phyloP scores from a whole-genome alignment of 441 rosid species.

The Macaranga tanarius region DNA sequence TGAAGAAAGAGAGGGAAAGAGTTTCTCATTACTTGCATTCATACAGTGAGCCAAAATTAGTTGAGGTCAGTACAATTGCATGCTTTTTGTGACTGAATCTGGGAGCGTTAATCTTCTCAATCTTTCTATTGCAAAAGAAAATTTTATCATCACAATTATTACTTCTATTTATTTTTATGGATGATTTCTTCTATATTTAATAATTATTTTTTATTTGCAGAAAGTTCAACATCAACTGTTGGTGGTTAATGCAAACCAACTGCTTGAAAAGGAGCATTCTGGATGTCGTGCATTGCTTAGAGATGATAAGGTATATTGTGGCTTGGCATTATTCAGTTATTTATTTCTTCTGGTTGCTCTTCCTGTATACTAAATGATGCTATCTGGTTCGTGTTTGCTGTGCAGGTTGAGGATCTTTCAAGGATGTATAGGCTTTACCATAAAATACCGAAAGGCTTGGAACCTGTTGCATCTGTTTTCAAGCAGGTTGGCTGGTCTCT shows the following conservation, averaged over 20 bases:
- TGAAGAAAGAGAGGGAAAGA: conserved; percentile 90
- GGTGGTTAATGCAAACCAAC: conserved; percentile 55
- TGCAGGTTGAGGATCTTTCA: conserved; percentile 88
- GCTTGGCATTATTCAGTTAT: conserved; percentile 14
- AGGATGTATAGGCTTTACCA: conserved; percentile 92
- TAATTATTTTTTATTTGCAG: conserved; percentile 39
- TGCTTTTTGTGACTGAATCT: not conserved
- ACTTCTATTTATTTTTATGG: not conserved
- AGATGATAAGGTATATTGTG: conserved; percentile 70
- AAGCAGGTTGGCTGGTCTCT: conserved; percentile 60
- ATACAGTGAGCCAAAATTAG: conserved; percentile 81
- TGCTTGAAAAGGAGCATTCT: conserved; percentile 92
- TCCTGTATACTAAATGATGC: conserved; percentile 7
- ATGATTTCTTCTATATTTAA: not conserved
- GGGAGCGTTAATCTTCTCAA: not conserved
- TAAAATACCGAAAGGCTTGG: conserved; percentile 68
- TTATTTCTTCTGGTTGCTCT: not conserved
- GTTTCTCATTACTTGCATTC: conserved; percentile 83
- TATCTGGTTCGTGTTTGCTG: conserved; percentile 12
- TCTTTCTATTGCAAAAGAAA: not conserved
- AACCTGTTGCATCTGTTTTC: conserved; percentile 71
- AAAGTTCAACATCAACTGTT: conserved; percentile 84
- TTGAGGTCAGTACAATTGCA: conserved; percentile 56
- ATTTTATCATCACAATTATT: too few relatives aligned
- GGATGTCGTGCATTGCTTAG: conserved; percentile 85